Percentiles rank a stretch among this genome's conserved stretches.
These are phyloP conservation scores for Calonectria pseudoturangicola DNA, from an alignment of 2,329 filamentous ascomycete genomes.

Conservation along the genomic window DNA sequence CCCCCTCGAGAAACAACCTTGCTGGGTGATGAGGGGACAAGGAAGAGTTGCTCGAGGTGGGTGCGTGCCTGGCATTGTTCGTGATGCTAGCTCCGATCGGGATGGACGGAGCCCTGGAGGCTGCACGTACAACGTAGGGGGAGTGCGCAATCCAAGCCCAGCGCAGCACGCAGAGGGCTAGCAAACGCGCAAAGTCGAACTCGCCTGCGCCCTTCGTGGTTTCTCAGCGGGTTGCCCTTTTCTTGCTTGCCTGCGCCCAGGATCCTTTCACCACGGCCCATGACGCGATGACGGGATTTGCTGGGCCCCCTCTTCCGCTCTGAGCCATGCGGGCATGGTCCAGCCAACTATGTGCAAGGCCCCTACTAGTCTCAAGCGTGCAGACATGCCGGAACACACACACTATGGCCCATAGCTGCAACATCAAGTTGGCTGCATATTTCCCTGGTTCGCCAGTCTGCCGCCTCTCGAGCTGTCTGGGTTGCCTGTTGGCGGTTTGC, in stretches of 20 bases:
- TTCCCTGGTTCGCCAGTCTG: slow-evolving; percentile 38
- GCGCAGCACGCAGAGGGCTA: neutral
- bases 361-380: slow-evolving; percentile 33
- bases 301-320: slow-evolving; percentile 9
- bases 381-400: slow-evolving; percentile 33
- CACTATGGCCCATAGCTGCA: slow-evolving; percentile 34
- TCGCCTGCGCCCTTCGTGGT: neutral
- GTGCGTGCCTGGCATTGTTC: slow-evolving; percentile 52
- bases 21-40: slow-evolving; percentile 30
- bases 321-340: slow-evolving; percentile 29
- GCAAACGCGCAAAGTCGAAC: neutral
- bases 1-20: slow-evolving; percentile 34
- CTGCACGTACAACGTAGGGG: slow-evolving; percentile 38
- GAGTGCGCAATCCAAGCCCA: slow-evolving; percentile 3
- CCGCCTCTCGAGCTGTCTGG: slow-evolving; percentile 27
- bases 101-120: slow-evolving; percentile 43
- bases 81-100: slow-evolving; percentile 54
- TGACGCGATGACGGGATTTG: slow-evolving; percentile 36
- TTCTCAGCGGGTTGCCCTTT: neutral
- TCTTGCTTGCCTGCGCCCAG: slow-evolving; percentile 10
- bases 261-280: slow-evolving; percentile 25
- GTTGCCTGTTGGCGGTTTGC: slow-evolving; percentile 12
- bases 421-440: slow-evolving; percentile 25
- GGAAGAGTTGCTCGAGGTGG: slow-evolving; percentile 39
- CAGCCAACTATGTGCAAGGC: slow-evolving; percentile 25